Evolutionary conservation across 2,329 filamentous ascomycete species (phyloP).

Genomic region (Botrytis elliptica): DNA sequence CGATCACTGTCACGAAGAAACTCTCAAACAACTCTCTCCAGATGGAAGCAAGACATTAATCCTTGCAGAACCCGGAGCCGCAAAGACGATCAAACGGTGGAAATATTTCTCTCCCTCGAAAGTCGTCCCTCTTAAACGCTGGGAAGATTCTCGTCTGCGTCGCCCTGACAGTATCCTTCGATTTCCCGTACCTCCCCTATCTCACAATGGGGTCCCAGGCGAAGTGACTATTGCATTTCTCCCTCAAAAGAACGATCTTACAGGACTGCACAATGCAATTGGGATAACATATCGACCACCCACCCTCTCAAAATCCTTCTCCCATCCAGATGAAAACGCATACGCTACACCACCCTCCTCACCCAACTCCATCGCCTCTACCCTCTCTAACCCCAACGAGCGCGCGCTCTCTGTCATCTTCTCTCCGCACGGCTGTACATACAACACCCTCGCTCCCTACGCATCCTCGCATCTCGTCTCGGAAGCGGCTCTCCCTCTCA

Average conservation of each 20-base stretch:
- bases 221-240: slow-evolving; percentile 72
- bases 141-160: slow-evolving; percentile 44
- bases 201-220: slow-evolving; percentile 54
- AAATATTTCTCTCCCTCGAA: slow-evolving; percentile 61
- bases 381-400: slow-evolving; percentile 40
- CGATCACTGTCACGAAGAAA: slow-evolving; percentile 70
- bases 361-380: slow-evolving; percentile 29
- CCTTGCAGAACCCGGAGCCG: slow-evolving; percentile 63
- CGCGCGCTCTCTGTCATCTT: slow-evolving; percentile 60
- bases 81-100: slow-evolving; percentile 65
- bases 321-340: slow-evolving; percentile 4
- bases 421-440: slow-evolving; percentile 62
- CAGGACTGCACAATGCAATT: slow-evolving; percentile 63
- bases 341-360: slow-evolving; percentile 31
- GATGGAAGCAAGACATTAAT: slow-evolving; percentile 58
- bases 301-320: slow-evolving; percentile 3
- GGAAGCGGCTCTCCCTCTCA: slow-evolving; percentile 59
- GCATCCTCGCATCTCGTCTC: slow-evolving; percentile 55
- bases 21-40: slow-evolving; percentile 61
- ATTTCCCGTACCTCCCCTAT: slow-evolving; percentile 54
- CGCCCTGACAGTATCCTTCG: slow-evolving; percentile 38
- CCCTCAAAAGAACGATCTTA: slow-evolving; percentile 58
- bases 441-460: slow-evolving; percentile 54
- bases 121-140: slow-evolving; percentile 47
- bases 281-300: slow-evolving; percentile 67